Percentiles rank a stretch among this genome's conserved stretches.
phyloP scores from a whole-genome alignment of 2,329 filamentous ascomycete genomes.

The Colletotrichum costaricense region DNA sequence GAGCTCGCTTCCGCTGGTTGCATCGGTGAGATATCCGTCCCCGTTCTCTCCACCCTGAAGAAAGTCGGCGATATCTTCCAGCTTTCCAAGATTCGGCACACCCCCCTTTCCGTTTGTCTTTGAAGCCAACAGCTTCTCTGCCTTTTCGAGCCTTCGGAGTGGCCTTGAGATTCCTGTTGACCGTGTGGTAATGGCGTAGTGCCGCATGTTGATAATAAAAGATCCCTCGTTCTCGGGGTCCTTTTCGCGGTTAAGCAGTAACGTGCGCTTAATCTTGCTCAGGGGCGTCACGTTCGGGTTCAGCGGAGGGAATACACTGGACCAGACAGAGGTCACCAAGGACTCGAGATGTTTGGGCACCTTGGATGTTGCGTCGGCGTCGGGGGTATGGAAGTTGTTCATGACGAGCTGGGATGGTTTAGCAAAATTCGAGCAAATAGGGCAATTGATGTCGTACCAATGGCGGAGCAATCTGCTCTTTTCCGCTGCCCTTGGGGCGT shows the following conservation, averaged over 20 bases:
- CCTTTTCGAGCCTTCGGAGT: constrained; percentile 84
- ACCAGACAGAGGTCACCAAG: constrained; percentile 92
- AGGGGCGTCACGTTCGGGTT: constrained; percentile 91
- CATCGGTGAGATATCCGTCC: constrained; percentile 87
- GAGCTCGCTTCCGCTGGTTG: constrained; percentile 86
- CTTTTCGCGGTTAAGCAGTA: constrained; percentile 87
- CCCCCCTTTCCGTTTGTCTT: constrained; percentile 74
- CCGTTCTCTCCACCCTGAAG: constrained; percentile 85
- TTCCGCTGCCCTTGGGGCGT: constrained; percentile 83
- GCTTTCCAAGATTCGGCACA: constrained; percentile 88
- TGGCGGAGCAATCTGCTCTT: constrained; percentile 87
- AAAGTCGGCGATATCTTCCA: constrained; percentile 95
- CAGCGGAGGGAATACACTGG: constrained; percentile 95
- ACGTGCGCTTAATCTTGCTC: constrained; percentile 89
- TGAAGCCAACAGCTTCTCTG: constrained; percentile 78
- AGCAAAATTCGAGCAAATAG: constrained; percentile 36
- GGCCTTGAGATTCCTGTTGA: constrained; percentile 86
- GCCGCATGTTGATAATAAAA: constrained; percentile 88
- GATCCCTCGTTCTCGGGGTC: constrained; percentile 70
- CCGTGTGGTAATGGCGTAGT: constrained; percentile 95
- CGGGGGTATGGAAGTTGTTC: constrained; percentile 90
- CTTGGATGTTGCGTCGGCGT: constrained; percentile 69
- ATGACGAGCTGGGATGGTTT: constrained; percentile 78
- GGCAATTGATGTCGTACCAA: constrained; percentile 65
- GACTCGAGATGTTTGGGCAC: constrained; percentile 96